Evolutionary conservation across 768 basidiomycete species (phyloP).

Genomic region (Porpolomopsis calyptriformis): DNA sequence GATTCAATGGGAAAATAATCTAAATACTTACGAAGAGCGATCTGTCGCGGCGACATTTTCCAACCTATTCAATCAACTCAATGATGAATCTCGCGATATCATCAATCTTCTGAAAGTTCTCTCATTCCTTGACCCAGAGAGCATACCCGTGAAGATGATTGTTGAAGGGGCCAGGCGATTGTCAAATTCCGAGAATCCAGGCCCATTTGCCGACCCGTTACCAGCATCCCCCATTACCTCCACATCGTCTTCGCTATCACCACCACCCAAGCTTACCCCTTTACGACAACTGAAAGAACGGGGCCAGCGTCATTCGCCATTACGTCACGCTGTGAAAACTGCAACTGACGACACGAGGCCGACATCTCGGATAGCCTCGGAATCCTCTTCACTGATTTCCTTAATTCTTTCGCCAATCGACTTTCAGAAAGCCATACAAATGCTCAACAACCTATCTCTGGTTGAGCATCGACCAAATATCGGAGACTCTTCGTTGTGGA

Average conservation of each 20-base stretch:
- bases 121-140: too few species aligned
- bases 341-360: too few species aligned
- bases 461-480: too few species aligned
- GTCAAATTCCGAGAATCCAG: background rate
- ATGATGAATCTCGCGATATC: too few species aligned
- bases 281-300: background rate
- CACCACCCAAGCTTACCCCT: too few species aligned
- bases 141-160: too few species aligned
- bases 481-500: background rate
- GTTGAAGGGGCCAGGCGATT: background rate
- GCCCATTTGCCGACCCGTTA: background rate
- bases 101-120: too few species aligned
- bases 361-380: background rate
- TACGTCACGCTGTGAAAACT: background rate
- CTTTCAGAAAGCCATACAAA: background rate
- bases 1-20: background rate
- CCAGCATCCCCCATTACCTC: too few species aligned
- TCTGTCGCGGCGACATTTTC: background rate
- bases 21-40: background rate
- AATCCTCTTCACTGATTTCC: background rate
- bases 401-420: background rate
- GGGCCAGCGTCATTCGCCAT: background rate
- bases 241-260: too few species aligned
- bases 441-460: background rate
- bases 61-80: too few species aligned